Evolutionary conservation across 2,329 filamentous ascomycete species (phyloP).

Genomic region (Rutstroemia sp.): DNA sequence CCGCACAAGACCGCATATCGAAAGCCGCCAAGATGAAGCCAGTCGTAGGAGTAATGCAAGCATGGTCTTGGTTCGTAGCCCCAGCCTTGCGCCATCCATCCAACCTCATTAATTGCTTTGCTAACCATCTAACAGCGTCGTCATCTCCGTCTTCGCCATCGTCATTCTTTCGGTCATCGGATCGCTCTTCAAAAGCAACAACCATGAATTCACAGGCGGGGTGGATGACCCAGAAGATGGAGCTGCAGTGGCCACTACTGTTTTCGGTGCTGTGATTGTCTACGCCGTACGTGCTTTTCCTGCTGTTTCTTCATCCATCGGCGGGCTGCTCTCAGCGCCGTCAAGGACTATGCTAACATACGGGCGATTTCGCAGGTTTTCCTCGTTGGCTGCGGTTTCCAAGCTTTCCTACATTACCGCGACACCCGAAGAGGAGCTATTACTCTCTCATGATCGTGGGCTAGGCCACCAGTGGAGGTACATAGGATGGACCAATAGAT

Average conservation of each 20-base stretch:
- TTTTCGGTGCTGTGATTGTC: slow-evolving; percentile 82
- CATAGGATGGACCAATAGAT: slow-evolving; percentile 6
- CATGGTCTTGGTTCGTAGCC: slow-evolving; percentile 78
- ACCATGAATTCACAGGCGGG: slow-evolving; percentile 78
- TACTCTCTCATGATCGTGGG: slow-evolving; percentile 45
- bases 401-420: slow-evolving; percentile 79
- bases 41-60: slow-evolving; percentile 82
- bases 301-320: neutral
- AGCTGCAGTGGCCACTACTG: slow-evolving; percentile 69
- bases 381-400: slow-evolving; percentile 83
- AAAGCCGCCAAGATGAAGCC: slow-evolving; percentile 66
- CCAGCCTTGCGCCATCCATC: slow-evolving; percentile 5
- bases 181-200: slow-evolving; percentile 67
- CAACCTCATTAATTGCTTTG: slow-evolving; percentile 3
- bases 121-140: slow-evolving; percentile 48
- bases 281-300: slow-evolving; percentile 64
- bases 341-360: neutral
- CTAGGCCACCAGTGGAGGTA: slow-evolving; percentile 1
- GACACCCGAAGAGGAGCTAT: slow-evolving; percentile 80
- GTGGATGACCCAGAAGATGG: slow-evolving; percentile 56
- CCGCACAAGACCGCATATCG: neutral
- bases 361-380: slow-evolving; percentile 55
- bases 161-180: slow-evolving; percentile 57
- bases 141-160: slow-evolving; percentile 60
- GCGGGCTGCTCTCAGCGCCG: too few relatives aligned